These are phyloP conservation scores for Gigaspora rosea DNA, from an alignment of 192 early-diverging fungal genomes.

Conservation along the genomic window DNA sequence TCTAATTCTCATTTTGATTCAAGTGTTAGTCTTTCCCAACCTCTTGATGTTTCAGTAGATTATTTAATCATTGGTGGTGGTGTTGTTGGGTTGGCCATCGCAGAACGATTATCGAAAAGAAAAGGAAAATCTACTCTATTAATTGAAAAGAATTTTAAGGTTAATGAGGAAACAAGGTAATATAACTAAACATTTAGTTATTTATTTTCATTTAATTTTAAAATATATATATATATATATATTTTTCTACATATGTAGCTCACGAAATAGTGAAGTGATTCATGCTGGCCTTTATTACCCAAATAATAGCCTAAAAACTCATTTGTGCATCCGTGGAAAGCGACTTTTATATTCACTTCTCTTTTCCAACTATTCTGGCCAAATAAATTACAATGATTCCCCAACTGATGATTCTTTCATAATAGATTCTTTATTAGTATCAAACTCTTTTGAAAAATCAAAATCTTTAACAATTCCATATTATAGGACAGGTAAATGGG, in stretches of 20 bases:
- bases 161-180: constrained; percentile 74
- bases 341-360: constrained; percentile 65
- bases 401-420: constrained; percentile 20
- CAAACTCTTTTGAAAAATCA: not conserved
- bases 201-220: not conserved
- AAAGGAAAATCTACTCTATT: constrained; percentile 54
- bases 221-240: too few relatives aligned
- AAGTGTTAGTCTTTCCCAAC: not conserved
- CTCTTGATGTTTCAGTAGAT: constrained; percentile 59
- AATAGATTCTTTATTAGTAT: not conserved
- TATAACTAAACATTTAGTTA: not conserved
- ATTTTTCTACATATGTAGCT: constrained; percentile 42
- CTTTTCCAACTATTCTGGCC: not conserved
- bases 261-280: constrained; percentile 88
- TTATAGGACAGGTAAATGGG: constrained; percentile 70
- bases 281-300: constrained; percentile 89
- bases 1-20: too few relatives aligned
- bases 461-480: constrained; percentile 53
- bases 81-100: constrained; percentile 79
- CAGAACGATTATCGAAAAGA: constrained; percentile 58
- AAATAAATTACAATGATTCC: constrained; percentile 1
- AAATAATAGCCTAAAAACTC: constrained; percentile 68
- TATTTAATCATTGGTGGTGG: constrained; percentile 79
- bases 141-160: constrained; percentile 63
- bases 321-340: constrained; percentile 77